phyloP scores from a whole-genome alignment of 2,329 filamentous ascomycete species.

The Pestalotiopsis sp. region DNA sequence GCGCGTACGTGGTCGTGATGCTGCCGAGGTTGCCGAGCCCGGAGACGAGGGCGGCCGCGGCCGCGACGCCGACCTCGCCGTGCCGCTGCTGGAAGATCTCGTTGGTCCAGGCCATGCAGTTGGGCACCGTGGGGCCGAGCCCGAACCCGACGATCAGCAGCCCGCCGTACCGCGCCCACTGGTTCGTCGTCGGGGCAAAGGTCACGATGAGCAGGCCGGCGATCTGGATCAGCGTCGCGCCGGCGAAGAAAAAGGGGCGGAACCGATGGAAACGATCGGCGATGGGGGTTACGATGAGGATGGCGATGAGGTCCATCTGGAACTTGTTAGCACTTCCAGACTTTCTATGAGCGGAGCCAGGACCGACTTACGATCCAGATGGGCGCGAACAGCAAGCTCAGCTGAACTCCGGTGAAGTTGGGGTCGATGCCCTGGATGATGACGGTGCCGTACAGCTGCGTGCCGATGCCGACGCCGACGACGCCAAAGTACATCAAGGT shows the following conservation, averaged over 20 bases:
- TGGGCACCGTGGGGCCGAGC: conserved; percentile 85
- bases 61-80: conserved; percentile 86
- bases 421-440: conserved; percentile 82
- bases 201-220: conserved; percentile 77
- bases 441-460: conserved; percentile 83
- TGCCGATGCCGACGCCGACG: conserved; percentile 87
- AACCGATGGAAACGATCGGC: conserved; percentile 83
- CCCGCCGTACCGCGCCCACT: conserved; percentile 85
- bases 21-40: conserved; percentile 85
- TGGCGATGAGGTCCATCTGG: conserved; percentile 84
- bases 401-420: conserved; percentile 67
- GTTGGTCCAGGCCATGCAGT: conserved; percentile 91
- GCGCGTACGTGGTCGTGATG: conserved; percentile 83
- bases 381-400: conserved; percentile 83
- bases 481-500: conserved; percentile 93
- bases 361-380: conserved; percentile 77
- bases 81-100: conserved; percentile 89
- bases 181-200: conserved; percentile 64
- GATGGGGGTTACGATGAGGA: conserved; percentile 80
- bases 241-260: conserved; percentile 79
- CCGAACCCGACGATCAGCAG: conserved; percentile 90
- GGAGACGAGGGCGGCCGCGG: conserved; percentile 81
- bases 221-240: conserved; percentile 76
- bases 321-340: conserved; percentile 12
- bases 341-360: not conserved